Percentiles rank a stretch among this genome's conserved stretches.
Conservation (phyloP, 2,329 filamentous ascomycete species). For the Chaetomium sp. region DNA sequence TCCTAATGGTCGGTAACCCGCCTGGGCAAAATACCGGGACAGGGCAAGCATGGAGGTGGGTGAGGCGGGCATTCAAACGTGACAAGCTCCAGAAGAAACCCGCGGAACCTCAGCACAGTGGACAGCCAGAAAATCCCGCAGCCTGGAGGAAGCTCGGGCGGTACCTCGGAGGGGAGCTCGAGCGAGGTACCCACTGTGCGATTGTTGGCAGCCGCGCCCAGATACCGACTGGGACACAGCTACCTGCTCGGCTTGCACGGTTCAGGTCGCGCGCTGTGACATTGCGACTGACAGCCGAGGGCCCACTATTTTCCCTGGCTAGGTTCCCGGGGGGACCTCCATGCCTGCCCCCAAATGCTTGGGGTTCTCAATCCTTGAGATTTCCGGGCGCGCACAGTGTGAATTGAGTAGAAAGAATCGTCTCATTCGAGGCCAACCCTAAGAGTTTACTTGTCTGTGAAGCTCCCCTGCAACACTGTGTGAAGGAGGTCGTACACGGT, state of each 20-base stretch:
- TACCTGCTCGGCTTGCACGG: slow-evolving; percentile 26
- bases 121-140: slow-evolving; percentile 26
- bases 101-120: slow-evolving; percentile 4
- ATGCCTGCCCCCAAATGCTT: slow-evolving; percentile 13
- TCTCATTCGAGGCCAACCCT: neutral
- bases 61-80: too few species aligned
- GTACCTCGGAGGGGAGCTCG: slow-evolving; percentile 22
- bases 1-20: slow-evolving; percentile 4
- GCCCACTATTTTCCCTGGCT: slow-evolving; percentile 10
- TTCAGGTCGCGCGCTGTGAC: slow-evolving; percentile 24
- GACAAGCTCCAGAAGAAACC: slow-evolving; percentile 1
- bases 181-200: slow-evolving; percentile 24
- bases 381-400: slow-evolving; percentile 17
- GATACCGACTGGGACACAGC: slow-evolving; percentile 15
- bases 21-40: slow-evolving; percentile 9
- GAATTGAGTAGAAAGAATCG: slow-evolving; percentile 16
- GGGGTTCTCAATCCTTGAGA: slow-evolving; percentile 9
- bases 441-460: neutral
- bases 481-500: slow-evolving; percentile 5
- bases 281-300: slow-evolving; percentile 23
- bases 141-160: slow-evolving; percentile 12
- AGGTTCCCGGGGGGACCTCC: slow-evolving; percentile 6
- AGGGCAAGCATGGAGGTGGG: neutral
- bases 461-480: neutral
- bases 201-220: slow-evolving; percentile 18